Percentiles rank a stretch among this genome's conserved stretches.
phyloP scores from a whole-genome alignment of 2,329 filamentous ascomycete genomes.

The Calonectria hawksworthii region DNA sequence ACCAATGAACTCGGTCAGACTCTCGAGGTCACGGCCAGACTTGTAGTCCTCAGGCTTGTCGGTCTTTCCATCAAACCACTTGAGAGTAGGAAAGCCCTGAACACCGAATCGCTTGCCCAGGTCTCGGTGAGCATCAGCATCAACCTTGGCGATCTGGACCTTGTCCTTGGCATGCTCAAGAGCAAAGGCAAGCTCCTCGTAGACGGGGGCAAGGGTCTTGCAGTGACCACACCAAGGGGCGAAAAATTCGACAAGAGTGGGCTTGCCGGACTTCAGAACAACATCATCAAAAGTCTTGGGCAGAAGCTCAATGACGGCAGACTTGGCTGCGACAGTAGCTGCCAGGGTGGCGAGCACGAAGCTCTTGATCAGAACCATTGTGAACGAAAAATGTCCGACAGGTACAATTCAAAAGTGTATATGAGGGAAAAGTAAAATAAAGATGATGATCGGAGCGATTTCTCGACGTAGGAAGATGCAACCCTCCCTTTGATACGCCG shows the following conservation, averaged over 20 bases:
- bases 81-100: slow-evolving; percentile 96
- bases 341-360: slow-evolving; percentile 70
- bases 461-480: slow-evolving; percentile 25
- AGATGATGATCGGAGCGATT: slow-evolving; percentile 16
- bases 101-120: slow-evolving; percentile 90
- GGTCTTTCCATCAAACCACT: slow-evolving; percentile 97
- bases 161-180: slow-evolving; percentile 80
- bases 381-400: slow-evolving; percentile 38
- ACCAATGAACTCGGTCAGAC: slow-evolving; percentile 82
- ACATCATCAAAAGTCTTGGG: slow-evolving; percentile 93
- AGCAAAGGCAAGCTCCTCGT: slow-evolving; percentile 86
- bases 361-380: slow-evolving; percentile 72
- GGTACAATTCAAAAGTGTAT: not conserved
- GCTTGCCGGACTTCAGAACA: slow-evolving; percentile 92
- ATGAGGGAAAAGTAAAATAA: not conserved
- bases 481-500: slow-evolving; percentile 22
- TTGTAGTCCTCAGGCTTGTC: slow-evolving; percentile 88
- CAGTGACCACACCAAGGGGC: slow-evolving; percentile 99
- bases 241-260: slow-evolving; percentile 97
- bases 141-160: slow-evolving; percentile 94
- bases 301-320: slow-evolving; percentile 89
- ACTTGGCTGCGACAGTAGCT: slow-evolving; percentile 74
- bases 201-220: slow-evolving; percentile 95
- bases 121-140: slow-evolving; percentile 89
- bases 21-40: slow-evolving; percentile 89